Evolutionary conservation across 495 filamentous ascomycete species (phyloP).

Genomic region (Chaetomium tenue): DNA sequence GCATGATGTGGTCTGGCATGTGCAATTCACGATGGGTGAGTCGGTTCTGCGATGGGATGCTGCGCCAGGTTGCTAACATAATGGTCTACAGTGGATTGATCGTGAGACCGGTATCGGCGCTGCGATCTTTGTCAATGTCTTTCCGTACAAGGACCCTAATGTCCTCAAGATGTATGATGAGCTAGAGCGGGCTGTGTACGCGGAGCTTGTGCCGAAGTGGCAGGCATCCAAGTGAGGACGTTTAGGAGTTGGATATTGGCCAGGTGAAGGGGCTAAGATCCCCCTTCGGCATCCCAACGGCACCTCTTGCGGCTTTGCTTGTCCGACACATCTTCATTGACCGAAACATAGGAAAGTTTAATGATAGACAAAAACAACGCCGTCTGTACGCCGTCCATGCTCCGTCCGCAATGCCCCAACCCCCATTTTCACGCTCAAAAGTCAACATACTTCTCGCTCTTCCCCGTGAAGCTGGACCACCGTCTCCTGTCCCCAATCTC

Average conservation of each 20-base stretch:
- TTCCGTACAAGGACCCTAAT: conserved; percentile 29
- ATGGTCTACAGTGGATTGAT: conserved; percentile 38
- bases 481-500: conserved; percentile 20
- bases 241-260: background rate
- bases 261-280: too few species aligned
- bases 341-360: background rate
- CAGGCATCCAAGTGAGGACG: background rate
- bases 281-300: background rate
- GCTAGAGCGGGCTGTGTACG: conserved; percentile 37
- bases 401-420: background rate
- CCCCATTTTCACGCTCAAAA: conserved; percentile 10
- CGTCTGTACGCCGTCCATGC: conserved; percentile 1
- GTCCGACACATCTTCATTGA: background rate
- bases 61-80: background rate
- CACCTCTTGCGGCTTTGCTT: background rate
- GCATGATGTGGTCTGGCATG: conserved; percentile 39
- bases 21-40: conserved; percentile 36
- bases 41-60: background rate
- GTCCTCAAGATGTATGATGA: conserved; percentile 32
- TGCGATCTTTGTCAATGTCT: conserved; percentile 30
- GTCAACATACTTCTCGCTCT: conserved; percentile 21
- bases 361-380: conserved; percentile 5
- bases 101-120: conserved; percentile 35
- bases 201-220: conserved; percentile 24
- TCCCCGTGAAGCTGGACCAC: conserved; percentile 17